Percentiles rank a stretch among this genome's conserved stretches.
These are phyloP conservation scores for Cyclotella cryptica DNA, from an alignment of 108 stramenopile genomes.

Conservation along the genomic window DNA sequence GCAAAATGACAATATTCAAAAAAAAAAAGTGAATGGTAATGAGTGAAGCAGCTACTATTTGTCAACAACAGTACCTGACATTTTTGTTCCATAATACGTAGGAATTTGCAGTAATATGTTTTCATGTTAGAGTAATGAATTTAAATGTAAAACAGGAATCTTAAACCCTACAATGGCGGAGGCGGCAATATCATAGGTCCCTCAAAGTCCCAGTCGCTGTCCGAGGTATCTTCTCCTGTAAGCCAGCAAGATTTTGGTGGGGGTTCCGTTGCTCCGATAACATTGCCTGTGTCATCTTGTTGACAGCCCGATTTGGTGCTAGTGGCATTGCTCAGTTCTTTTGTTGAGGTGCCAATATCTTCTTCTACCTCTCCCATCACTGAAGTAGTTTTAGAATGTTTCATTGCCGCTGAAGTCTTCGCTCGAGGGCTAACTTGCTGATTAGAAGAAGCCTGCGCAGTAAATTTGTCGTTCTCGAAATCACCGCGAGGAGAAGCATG, in stretches of 20 bases:
- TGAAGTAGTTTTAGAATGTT: no score
- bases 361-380: no score
- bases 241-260: slow-evolving; percentile 26
- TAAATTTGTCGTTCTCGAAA: no score
- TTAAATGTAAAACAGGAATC: neutral
- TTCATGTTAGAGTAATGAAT: neutral
- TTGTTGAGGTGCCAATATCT: neutral
- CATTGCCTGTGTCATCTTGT: neutral
- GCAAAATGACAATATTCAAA: slow-evolving; percentile 38
- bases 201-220: slow-evolving; percentile 54
- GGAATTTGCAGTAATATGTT: no score
- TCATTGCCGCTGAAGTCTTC: no score
- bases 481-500: neutral
- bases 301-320: neutral
- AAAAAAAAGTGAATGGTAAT: slow-evolving; percentile 18
- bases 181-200: slow-evolving; percentile 54
- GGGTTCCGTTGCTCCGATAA: neutral
- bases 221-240: slow-evolving; percentile 35
- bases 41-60: no score
- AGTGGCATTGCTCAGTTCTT: neutral
- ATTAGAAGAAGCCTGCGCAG: no score
- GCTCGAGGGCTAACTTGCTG: no score
- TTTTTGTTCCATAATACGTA: no score
- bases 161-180: slow-evolving; percentile 24
- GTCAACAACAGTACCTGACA: no score